Evolutionary conservation across 2,329 filamentous ascomycete species (phyloP), one percentile per base, ranked within the genome.

Genomic region (Talaromyces sp.): DNA sequence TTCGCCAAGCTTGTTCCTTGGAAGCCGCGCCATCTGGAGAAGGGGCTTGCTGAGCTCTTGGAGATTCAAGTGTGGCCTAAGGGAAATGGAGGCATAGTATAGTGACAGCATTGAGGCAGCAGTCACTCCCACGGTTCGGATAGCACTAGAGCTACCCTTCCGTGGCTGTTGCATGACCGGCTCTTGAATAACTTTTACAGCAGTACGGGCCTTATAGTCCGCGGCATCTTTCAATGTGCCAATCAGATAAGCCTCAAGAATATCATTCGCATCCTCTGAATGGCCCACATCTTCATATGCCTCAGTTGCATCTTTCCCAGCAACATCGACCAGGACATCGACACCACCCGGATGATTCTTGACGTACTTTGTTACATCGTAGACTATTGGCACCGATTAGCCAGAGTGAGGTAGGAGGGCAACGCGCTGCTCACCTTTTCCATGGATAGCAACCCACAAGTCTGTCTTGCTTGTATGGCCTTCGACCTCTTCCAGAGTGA

Each of bases 351-450:
- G 87, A 66, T 89, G 87, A 64, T 89, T 86, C 27, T 83, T 75
- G 1, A 85, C 67, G 67, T 88, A 89, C 50, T 82, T 79, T 0
- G 86, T 83, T 11, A 87, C 76, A 72, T 89, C 78, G 69, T 87
- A 88, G 1, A 89, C 86, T 85, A 27, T 27, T 27, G 27, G 27
- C 27, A 27, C 27, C 6, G 27, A 27, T 27, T 27, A 27, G 27
- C 27, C 27, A 27, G 3, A 6, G 27, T 27, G 27, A 27, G 27
- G 27, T 27, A 27, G 27, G 27, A 27, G 27, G 27, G 27, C 27
- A 27, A 27, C 3, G 27, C 1, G 27, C 27, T 6, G 27, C 27
- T 27, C 27, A 84, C 84, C 83, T 76, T 87, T 79, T 49, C 84
- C 84, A 60, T 86, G 83, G 37, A 88, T 81, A 22, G 81, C 75